These are phyloP conservation scores for Albizia julibrissin DNA, from an alignment of 306 rosid genomes.

Conservation along the genomic window DNA sequence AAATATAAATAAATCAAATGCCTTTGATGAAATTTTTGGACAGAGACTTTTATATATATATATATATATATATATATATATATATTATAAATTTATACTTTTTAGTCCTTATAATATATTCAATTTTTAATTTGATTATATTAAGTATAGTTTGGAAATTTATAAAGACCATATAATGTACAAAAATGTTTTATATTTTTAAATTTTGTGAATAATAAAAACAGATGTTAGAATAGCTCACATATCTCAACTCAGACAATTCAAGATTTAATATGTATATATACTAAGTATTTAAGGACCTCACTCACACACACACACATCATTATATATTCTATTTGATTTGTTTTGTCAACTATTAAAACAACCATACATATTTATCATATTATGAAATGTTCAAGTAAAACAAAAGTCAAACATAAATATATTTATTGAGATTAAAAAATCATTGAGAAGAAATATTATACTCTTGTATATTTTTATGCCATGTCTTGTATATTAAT, in stretches of 20 bases:
- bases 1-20: no score
- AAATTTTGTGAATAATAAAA: background rate
- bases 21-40: no score
- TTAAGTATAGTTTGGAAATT: background rate
- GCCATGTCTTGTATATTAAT: no score
- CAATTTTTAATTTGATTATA: no score
- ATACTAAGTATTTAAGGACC: no score
- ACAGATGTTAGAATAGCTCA: background rate
- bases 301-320: no score
- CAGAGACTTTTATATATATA: no score
- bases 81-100: no score
- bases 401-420: background rate
- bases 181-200: background rate
- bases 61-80: no score
- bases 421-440: no score
- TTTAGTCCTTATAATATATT: no score
- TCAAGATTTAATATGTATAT: background rate
- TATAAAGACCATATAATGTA: background rate
- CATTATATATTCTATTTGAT: background rate
- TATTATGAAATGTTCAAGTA: background rate
- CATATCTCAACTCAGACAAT: background rate
- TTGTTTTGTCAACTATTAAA: background rate
- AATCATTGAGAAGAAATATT: background rate
- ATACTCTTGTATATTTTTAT: no score
- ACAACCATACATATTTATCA: background rate